phyloP scores from a whole-genome alignment of 768 basidiomycete genomes.

The Amanita exitialis region DNA sequence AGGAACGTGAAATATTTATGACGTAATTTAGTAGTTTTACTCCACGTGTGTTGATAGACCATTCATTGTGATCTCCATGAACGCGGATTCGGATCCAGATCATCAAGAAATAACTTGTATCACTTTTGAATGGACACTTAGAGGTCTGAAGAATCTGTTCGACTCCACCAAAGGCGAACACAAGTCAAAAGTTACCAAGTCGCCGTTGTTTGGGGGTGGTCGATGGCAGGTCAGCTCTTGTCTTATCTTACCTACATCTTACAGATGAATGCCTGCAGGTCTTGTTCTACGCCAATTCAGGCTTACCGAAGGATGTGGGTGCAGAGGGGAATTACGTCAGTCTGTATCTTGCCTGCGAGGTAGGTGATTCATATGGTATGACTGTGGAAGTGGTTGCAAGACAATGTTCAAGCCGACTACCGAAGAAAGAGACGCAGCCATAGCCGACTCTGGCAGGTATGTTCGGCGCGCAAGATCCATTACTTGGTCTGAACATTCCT shows the following conservation, averaged over 20 bases:
- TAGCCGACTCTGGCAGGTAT: conserved; percentile 46
- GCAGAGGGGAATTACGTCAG: conserved; percentile 52
- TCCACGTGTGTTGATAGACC: neutral
- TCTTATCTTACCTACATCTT: conserved; percentile 9
- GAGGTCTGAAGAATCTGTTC: conserved; percentile 60
- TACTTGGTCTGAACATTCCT: neutral
- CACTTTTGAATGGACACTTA: conserved; percentile 72
- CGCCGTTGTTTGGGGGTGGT: conserved; percentile 65
- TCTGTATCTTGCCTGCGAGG: conserved; percentile 77
- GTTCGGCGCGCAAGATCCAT: conserved; percentile 13
- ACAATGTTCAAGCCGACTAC: conserved; percentile 48
- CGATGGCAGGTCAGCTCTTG: conserved; percentile 49
- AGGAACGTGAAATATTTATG: conserved; percentile 2
- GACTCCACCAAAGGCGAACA: conserved; percentile 71
- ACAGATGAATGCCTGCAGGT: conserved; percentile 30
- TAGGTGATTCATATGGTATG: conserved; percentile 20
- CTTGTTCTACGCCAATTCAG: conserved; percentile 79
- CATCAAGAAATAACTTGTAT: conserved; percentile 41
- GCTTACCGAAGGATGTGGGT: conserved; percentile 42
- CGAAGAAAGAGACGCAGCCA: conserved; percentile 61
- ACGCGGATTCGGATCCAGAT: conserved; percentile 23
- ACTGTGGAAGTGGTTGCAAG: neutral
- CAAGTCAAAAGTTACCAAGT: conserved; percentile 73
- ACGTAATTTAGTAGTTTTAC: neutral
- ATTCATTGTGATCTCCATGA: conserved; percentile 7